Evolutionary conservation across 2,329 filamentous ascomycete species (phyloP).

Genomic region (Fusarium hainanense): DNA sequence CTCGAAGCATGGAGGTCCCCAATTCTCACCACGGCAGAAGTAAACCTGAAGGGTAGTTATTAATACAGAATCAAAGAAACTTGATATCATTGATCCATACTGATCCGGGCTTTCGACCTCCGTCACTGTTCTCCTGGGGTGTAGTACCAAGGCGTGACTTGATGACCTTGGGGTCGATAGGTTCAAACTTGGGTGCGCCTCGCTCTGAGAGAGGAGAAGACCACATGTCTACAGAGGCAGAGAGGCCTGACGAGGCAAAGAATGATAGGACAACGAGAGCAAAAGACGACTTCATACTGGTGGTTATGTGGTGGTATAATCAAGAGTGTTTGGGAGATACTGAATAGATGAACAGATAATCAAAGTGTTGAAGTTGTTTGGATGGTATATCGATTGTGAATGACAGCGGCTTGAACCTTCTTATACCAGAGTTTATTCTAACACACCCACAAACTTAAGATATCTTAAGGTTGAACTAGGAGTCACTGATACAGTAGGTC

Average conservation of each 20-base stretch:
- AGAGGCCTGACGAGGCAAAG: constrained; percentile 21
- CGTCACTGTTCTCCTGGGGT: constrained; percentile 26
- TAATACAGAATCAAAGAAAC: neutral
- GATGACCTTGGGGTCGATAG: constrained; percentile 37
- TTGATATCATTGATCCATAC: constrained; percentile 12
- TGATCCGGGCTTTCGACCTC: constrained; percentile 29
- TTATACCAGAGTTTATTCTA: constrained; percentile 21
- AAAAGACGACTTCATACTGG: constrained; percentile 34
- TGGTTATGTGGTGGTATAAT: neutral
- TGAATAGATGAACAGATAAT: neutral
- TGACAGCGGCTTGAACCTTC: constrained; percentile 17
- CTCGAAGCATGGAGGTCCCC: constrained; percentile 41
- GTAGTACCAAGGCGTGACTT: constrained; percentile 39
- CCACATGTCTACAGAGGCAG: constrained; percentile 42
- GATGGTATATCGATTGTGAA: constrained; percentile 1
- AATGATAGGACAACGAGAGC: constrained; percentile 24
- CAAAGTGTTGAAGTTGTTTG: neutral
- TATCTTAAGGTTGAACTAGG: neutral
- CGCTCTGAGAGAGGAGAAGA: constrained; percentile 32
- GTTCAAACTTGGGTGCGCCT: constrained; percentile 19
- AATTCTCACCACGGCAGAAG: constrained; percentile 45
- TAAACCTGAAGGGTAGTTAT: constrained; percentile 39
- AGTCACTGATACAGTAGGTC: neutral
- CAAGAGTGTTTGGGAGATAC: neutral
- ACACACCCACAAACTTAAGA: neutral